A percentile compares a stretch with the other conserved stretches of the same genome.
phyloP scores from a whole-genome alignment of 176 grass and related monocot species.

The Olyra latifolia region DNA sequence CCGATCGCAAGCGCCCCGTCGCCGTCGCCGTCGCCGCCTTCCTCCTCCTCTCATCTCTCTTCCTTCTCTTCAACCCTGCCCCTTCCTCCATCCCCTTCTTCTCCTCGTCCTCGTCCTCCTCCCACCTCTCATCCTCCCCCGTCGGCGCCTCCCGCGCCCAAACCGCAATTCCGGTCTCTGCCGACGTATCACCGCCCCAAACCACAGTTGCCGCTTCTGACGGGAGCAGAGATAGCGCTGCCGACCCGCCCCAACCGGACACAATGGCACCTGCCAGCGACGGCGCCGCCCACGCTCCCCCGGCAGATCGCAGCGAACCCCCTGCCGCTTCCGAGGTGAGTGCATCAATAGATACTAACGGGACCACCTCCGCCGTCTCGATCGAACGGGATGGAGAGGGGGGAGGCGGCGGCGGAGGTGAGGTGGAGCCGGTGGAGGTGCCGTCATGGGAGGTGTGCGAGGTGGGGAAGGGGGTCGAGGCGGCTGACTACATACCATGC shows the following conservation, averaged over 20 bases:
- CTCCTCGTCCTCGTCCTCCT: conserved; percentile 38
- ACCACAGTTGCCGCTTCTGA: background rate
- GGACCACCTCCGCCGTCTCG: background rate
- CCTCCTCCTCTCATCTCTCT: conserved; percentile 42
- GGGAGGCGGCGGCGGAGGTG: conserved; percentile 2
- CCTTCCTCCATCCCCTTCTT: conserved; percentile 26
- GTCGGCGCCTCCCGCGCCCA: background rate
- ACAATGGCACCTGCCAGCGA: background rate
- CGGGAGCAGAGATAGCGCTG: background rate
- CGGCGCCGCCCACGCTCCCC: background rate
- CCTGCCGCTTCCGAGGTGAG: background rate
- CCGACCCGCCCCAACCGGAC: conserved; percentile 3
- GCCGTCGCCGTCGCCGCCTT: conserved; percentile 42
- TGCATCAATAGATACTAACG: conserved; percentile 19
- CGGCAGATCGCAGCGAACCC: conserved; percentile 1
- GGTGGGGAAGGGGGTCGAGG: conserved; percentile 57
- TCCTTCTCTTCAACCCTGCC: conserved; percentile 40
- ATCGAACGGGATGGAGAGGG: background rate
- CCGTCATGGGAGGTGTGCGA: conserved; percentile 62
- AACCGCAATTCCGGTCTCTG: conserved; percentile 1
- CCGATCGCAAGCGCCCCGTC: conserved; percentile 50
- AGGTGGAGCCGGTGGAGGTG: conserved; percentile 34
- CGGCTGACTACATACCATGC: conserved; percentile 86
- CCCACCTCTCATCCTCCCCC: conserved; percentile 1
- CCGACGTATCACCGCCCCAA: conserved; percentile 2